Evolutionary conservation across 805 yeast species (phyloP).

Genomic region (Vanderwaltozyma verrucispora): DNA sequence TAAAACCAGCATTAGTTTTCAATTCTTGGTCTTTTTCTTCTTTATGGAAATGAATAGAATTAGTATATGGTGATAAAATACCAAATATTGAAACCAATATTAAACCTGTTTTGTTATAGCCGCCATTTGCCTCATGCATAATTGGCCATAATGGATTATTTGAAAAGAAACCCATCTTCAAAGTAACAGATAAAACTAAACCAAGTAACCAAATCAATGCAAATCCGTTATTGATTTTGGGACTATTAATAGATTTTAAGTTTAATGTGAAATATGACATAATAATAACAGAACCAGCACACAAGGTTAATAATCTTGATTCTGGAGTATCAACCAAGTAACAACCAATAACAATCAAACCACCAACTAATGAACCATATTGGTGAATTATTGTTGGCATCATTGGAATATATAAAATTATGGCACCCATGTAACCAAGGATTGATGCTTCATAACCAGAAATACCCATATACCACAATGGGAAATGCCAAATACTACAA

Average conservation of each 20-base stretch:
- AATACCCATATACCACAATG: conserved; percentile 96
- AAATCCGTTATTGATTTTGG: conserved; percentile 11
- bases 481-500: conserved; percentile 92
- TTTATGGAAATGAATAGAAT: conserved; percentile 15
- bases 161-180: conserved; percentile 67
- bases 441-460: conserved; percentile 84
- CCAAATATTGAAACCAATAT: conserved; percentile 39
- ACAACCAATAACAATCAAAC: conserved; percentile 64
- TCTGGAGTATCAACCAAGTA: conserved; percentile 62
- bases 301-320: conserved; percentile 50
- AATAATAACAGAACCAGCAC: conserved; percentile 57
- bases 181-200: conserved; percentile 56
- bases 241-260: conserved; percentile 32
- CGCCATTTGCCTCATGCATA: conserved; percentile 78
- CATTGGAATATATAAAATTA: conserved; percentile 41
- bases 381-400: conserved; percentile 18
- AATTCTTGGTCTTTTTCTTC: conserved; percentile 8
- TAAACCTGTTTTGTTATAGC: conserved; percentile 64
- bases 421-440: conserved; percentile 46
- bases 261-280: conserved; percentile 50
- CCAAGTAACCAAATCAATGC: conserved; percentile 39
- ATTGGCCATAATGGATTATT: conserved; percentile 97
- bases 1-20: not conserved
- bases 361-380: conserved; percentile 35
- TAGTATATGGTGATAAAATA: conserved; percentile 42